phyloP scores from a whole-genome alignment of 345 rosid species.

The Hypericum perforatum region DNA sequence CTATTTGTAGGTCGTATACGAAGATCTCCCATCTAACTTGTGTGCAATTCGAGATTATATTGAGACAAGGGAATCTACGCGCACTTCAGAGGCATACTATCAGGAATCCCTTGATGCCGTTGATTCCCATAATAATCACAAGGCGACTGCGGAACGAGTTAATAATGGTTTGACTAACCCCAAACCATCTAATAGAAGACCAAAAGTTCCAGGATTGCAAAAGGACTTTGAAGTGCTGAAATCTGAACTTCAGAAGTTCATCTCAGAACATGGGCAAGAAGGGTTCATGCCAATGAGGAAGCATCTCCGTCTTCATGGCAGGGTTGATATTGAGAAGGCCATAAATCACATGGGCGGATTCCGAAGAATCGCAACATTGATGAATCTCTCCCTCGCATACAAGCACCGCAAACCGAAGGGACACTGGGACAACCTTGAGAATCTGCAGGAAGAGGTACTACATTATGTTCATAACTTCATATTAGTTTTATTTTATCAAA shows the following conservation, averaged over 20 bases:
- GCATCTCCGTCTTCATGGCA: slow-evolving; percentile 78
- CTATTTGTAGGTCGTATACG: slow-evolving; percentile 65
- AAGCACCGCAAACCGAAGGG: slow-evolving; percentile 94
- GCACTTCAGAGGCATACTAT: slow-evolving; percentile 30
- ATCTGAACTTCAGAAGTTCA: slow-evolving; percentile 69
- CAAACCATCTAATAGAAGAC: slow-evolving; percentile 41
- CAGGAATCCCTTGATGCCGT: slow-evolving; percentile 23
- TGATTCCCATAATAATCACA: slow-evolving; percentile 19
- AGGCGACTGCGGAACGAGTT: slow-evolving; percentile 11
- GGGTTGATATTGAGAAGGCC: slow-evolving; percentile 94
- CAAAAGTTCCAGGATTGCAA: slow-evolving; percentile 82
- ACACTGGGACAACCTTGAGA: slow-evolving; percentile 90
- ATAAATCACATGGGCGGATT: slow-evolving; percentile 91
- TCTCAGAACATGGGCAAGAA: slow-evolving; percentile 78
- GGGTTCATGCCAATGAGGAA: slow-evolving; percentile 99
- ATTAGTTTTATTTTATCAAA: background rate
- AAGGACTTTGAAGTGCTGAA: slow-evolving; percentile 69
- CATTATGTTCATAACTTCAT: background rate
- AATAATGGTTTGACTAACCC: slow-evolving; percentile 11
- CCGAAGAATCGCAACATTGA: slow-evolving; percentile 62
- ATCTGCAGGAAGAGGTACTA: slow-evolving; percentile 80
- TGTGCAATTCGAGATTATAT: slow-evolving; percentile 87
- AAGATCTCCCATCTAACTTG: slow-evolving; percentile 93
- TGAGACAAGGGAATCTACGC: slow-evolving; percentile 39
- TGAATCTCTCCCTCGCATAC: slow-evolving; percentile 89